Percentiles rank a stretch among this genome's conserved stretches.
Conservation (phyloP, 1,139 yeast species). For the Protomyces arabidopsidicola region DNA sequence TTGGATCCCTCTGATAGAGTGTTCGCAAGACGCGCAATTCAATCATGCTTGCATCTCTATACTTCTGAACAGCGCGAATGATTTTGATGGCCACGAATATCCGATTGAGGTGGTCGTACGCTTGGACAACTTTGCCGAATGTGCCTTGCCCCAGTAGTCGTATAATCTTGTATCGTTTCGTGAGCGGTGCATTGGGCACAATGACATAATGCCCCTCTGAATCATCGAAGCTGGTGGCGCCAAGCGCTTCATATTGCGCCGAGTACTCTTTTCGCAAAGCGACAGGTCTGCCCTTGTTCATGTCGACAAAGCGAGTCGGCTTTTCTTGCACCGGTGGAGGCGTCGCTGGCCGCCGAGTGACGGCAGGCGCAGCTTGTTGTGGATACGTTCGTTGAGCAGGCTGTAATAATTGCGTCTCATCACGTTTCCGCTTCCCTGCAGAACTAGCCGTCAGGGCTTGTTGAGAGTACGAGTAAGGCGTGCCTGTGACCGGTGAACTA, state of each 20-base stretch:
- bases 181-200: conserved; percentile 38
- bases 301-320: background rate
- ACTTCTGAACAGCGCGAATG: conserved; percentile 51
- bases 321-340: background rate
- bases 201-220: conserved; percentile 44
- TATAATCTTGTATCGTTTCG: conserved; percentile 40
- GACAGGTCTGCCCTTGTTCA: background rate
- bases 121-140: conserved; percentile 82
- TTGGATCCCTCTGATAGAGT: conserved; percentile 63
- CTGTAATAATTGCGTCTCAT: background rate
- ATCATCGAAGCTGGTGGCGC: conserved; percentile 36
- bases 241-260: background rate
- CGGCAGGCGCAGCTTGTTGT: background rate
- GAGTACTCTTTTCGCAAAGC: conserved; percentile 6
- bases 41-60: conserved; percentile 46
- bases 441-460: background rate
- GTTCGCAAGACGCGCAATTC: conserved; percentile 70
- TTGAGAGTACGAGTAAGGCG: background rate
- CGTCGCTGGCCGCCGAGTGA: background rate
- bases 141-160: conserved; percentile 85
- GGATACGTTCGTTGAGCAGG: background rate
- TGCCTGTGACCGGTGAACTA: background rate
- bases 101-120: conserved; percentile 48
- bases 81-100: conserved; percentile 84
- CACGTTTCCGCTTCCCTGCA: conserved; percentile 1